phyloP scores from a whole-genome alignment of 2,329 filamentous ascomycete species.

The Apiospora arundinis region DNA sequence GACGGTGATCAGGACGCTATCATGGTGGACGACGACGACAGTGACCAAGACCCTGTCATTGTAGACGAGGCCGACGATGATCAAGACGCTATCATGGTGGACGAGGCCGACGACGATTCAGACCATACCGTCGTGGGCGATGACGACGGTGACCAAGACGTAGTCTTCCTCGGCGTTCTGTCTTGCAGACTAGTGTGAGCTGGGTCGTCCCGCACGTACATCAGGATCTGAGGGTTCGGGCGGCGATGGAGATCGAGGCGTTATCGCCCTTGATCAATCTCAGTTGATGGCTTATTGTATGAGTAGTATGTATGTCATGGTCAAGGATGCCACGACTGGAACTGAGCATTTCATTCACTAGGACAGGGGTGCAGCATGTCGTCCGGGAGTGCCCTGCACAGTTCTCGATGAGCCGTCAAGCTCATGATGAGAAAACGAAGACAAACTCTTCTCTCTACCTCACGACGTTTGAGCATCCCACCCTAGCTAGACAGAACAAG shows the following conservation, averaged over 20 bases:
- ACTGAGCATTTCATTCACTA: not conserved
- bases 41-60: not conserved
- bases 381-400: not conserved
- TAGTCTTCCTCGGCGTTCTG: not conserved
- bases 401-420: not conserved
- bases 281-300: not conserved
- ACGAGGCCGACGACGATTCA: not conserved
- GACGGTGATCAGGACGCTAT: not conserved
- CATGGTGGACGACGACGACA: not conserved
- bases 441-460: not conserved
- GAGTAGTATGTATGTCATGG: not conserved
- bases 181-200: not conserved
- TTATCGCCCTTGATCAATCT: not conserved
- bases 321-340: not conserved
- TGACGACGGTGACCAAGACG: not conserved
- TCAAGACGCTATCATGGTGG: not conserved
- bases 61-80: not conserved
- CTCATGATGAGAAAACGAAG: not conserved
- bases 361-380: not conserved
- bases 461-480: not conserved
- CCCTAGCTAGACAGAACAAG: not conserved
- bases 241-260: not conserved
- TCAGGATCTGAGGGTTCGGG: not conserved
- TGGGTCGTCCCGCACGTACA: not conserved
- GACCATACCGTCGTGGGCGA: not conserved